Evolutionary conservation across 768 basidiomycete genomes (phyloP).

Genomic region (Podaxis carcinomalis): DNA sequence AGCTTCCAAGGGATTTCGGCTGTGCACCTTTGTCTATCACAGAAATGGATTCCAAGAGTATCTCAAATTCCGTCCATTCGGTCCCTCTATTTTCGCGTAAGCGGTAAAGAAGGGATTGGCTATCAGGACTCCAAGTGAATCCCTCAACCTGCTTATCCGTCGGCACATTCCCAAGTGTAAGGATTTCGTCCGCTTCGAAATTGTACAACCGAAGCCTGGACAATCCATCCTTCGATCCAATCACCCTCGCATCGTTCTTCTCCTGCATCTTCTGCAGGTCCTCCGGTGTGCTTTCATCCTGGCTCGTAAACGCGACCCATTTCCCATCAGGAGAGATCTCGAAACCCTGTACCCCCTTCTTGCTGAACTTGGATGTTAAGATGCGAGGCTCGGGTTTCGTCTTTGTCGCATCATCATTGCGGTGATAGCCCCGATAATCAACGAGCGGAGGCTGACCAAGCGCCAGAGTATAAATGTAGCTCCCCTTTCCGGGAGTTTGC

Average conservation of each 20-base stretch:
- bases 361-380: constrained; percentile 8
- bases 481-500: constrained; percentile 21
- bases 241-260: constrained; percentile 24
- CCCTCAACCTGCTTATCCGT: constrained; percentile 25
- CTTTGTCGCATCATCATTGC: not conserved
- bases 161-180: constrained; percentile 16
- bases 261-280: constrained; percentile 14
- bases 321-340: constrained; percentile 28
- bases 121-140: constrained; percentile 28
- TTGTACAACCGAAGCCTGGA: constrained; percentile 22
- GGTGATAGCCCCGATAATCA: constrained; percentile 15
- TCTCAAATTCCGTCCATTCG: constrained; percentile 26
- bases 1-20: constrained; percentile 20
- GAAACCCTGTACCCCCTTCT: constrained; percentile 22
- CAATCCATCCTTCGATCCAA: constrained; percentile 20
- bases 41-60: constrained; percentile 23
- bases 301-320: constrained; percentile 24
- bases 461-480: not conserved
- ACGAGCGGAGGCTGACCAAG: constrained; percentile 5
- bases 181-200: constrained; percentile 20
- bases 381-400: constrained; percentile 12
- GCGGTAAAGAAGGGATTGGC: constrained; percentile 26
- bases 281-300: constrained; percentile 15
- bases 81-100: constrained; percentile 22
- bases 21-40: constrained; percentile 16